Percentiles rank a stretch among this genome's conserved stretches.
phyloP scores from a whole-genome alignment of 1,139 yeast genomes.

The Candida freyschussii region DNA sequence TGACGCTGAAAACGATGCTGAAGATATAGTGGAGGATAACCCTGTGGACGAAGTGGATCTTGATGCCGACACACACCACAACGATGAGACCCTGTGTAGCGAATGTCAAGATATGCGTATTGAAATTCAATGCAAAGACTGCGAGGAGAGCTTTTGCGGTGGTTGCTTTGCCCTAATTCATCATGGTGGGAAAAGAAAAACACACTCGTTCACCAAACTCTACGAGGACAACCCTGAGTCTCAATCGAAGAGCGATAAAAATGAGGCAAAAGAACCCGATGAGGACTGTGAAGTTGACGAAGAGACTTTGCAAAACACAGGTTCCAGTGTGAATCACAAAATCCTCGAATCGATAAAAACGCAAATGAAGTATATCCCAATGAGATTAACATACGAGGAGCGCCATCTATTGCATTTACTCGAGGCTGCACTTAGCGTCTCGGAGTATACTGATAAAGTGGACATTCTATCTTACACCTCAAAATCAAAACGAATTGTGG shows the following conservation, averaged over 20 bases:
- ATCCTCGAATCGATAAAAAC: constrained; percentile 30
- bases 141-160: constrained; percentile 61
- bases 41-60: constrained; percentile 19
- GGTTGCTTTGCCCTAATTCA: constrained; percentile 65
- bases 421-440: constrained; percentile 69
- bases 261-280: constrained; percentile 19
- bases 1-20: constrained; percentile 25
- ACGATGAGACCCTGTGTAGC: constrained; percentile 44
- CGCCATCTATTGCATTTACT: constrained; percentile 56
- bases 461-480: constrained; percentile 61
- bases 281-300: constrained; percentile 4
- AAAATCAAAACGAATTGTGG: constrained; percentile 60
- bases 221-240: constrained; percentile 16
- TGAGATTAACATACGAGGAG: constrained; percentile 60
- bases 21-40: constrained; percentile 14
- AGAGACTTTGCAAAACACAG: neutral
- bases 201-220: constrained; percentile 35
- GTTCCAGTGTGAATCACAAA: constrained; percentile 7
- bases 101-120: constrained; percentile 70
- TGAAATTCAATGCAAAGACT: constrained; percentile 50
- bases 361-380: constrained; percentile 54
- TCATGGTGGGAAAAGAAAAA: constrained; percentile 54
- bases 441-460: constrained; percentile 71
- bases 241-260: constrained; percentile 18
- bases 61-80: constrained; percentile 20